Conservation (phyloP, 1,139 yeast species). For the Yamadazyma pseudoaaseri region DNA sequence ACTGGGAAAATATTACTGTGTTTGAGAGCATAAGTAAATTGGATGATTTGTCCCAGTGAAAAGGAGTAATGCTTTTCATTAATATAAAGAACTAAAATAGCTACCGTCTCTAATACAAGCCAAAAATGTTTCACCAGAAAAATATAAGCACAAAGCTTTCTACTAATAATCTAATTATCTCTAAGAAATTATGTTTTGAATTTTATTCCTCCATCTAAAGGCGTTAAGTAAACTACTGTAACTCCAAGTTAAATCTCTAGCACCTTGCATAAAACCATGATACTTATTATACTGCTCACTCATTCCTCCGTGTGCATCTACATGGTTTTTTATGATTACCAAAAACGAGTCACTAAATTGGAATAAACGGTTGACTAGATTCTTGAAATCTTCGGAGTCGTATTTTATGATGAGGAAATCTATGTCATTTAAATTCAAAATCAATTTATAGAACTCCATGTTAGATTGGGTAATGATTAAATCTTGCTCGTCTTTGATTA, state of each 20-base stretch:
- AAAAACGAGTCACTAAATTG: slow-evolving; percentile 75
- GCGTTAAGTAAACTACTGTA: slow-evolving; percentile 79
- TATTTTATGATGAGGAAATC: slow-evolving; percentile 35
- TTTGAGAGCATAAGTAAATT: slow-evolving; percentile 52
- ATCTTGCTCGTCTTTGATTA: slow-evolving; percentile 21
- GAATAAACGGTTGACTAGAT: slow-evolving; percentile 46
- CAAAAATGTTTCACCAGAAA: not conserved
- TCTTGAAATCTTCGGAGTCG: slow-evolving; percentile 46
- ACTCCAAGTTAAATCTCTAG: slow-evolving; percentile 86
- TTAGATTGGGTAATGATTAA: slow-evolving; percentile 25
- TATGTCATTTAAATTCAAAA: slow-evolving; percentile 30
- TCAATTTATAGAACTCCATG: slow-evolving; percentile 31
- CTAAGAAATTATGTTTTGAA: not conserved
- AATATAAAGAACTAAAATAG: not conserved
- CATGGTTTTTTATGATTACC: slow-evolving; percentile 69
- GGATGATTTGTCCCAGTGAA: slow-evolving; percentile 17
- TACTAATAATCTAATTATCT: slow-evolving; percentile 1
- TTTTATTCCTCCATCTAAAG: slow-evolving; percentile 53
- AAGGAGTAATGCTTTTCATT: no score
- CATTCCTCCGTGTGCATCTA: slow-evolving; percentile 70
- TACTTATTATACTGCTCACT: slow-evolving; percentile 86
- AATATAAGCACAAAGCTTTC: not conserved
- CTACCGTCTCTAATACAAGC: not conserved
- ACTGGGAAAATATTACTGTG: slow-evolving; percentile 43
- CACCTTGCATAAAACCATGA: slow-evolving; percentile 87